phyloP scores from a whole-genome alignment of 2,329 filamentous ascomycete genomes.

The Pseudonectria buxi region DNA sequence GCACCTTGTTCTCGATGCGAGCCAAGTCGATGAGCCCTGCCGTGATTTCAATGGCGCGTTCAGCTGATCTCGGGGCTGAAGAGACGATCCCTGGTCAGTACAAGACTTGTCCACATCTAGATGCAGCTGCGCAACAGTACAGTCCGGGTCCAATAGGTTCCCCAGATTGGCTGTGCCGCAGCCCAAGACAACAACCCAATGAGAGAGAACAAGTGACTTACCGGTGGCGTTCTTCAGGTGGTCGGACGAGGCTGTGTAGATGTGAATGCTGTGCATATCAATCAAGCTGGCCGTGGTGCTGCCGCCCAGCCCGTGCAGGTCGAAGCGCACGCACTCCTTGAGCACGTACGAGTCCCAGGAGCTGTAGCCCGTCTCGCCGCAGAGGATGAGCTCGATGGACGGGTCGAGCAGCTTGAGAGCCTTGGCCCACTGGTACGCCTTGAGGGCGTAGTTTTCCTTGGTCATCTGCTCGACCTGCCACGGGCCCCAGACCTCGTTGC shows the following conservation, averaged over 20 bases:
- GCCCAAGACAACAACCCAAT: neutral
- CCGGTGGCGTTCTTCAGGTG: constrained; percentile 44
- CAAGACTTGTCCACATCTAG: too few relatives aligned
- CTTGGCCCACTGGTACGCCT: constrained; percentile 66
- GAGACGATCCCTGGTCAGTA: constrained; percentile 3
- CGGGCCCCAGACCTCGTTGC: constrained; percentile 65
- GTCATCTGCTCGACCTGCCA: constrained; percentile 64
- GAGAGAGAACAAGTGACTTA: neutral
- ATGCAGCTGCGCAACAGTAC: too few relatives aligned
- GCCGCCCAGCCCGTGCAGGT: constrained; percentile 27
- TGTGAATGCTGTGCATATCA: constrained; percentile 76
- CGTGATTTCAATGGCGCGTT: constrained; percentile 67
- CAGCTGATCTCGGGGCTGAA: constrained; percentile 57
- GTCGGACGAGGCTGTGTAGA: constrained; percentile 59
- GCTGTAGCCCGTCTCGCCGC: constrained; percentile 62
- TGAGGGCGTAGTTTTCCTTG: constrained; percentile 62
- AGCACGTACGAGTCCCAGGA: constrained; percentile 70
- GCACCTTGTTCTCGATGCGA: constrained; percentile 59
- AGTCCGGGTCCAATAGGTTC: too few relatives aligned
- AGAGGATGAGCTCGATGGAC: constrained; percentile 62
- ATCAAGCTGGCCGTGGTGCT: constrained; percentile 41
- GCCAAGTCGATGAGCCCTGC: constrained; percentile 66
- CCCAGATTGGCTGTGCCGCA: too few relatives aligned
- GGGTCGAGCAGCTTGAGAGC: constrained; percentile 67
- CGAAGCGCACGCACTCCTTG: constrained; percentile 53